These are phyloP conservation scores for Colletotrichum godetiae DNA, from an alignment of 2,329 filamentous ascomycete species.

Conservation along the genomic window DNA sequence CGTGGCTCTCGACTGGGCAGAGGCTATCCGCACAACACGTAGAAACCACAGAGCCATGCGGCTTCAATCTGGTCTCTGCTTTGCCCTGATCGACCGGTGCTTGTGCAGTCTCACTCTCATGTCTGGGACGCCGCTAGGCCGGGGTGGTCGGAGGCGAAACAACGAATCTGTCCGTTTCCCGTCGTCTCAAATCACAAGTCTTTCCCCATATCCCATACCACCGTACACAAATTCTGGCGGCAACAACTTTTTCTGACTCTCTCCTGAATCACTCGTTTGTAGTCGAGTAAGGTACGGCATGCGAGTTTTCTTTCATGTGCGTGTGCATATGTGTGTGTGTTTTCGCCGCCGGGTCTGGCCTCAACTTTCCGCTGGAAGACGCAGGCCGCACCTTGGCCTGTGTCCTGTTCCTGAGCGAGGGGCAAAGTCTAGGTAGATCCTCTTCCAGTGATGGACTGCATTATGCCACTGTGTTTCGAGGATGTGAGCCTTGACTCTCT, in stretches of 20 bases:
- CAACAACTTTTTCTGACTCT: background rate
- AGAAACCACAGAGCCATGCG: background rate
- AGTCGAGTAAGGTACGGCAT: background rate
- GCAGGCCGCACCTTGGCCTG: background rate
- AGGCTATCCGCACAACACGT: background rate
- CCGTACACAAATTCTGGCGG: background rate
- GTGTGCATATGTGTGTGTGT: background rate
- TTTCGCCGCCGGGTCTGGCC: constrained; percentile 9
- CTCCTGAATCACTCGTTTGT: background rate
- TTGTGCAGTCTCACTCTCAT: background rate
- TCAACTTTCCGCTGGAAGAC: constrained; percentile 1
- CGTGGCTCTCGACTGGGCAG: background rate
- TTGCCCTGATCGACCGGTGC: background rate
- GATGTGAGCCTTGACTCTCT: constrained; percentile 15
- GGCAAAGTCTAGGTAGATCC: constrained; percentile 5
- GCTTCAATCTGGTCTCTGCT: background rate
- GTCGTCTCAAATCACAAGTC: constrained; percentile 3
- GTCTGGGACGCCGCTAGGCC: background rate
- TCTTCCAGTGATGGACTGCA: constrained; percentile 2
- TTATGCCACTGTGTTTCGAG: constrained; percentile 24
- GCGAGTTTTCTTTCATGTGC: background rate
- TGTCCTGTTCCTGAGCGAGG: background rate
- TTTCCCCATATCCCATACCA: background rate
- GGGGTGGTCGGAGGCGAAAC: background rate
- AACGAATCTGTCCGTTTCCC: background rate